Evolutionary conservation across 208 protist species (phyloP).

Genomic region (Acanthamoeba rhysodes): DNA sequence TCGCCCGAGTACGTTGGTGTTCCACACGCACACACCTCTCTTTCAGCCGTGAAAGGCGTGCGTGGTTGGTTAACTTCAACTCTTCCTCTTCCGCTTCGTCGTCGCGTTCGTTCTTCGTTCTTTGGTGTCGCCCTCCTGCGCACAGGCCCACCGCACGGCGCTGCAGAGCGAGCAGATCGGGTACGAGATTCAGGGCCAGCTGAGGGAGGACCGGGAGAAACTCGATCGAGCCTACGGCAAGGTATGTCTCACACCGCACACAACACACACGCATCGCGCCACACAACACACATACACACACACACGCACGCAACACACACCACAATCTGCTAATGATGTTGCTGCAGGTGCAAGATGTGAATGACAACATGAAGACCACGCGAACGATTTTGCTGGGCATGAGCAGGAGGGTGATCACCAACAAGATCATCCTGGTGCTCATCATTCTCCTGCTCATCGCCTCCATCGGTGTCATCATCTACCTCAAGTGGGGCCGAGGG

Average conservation of each 20-base stretch:
- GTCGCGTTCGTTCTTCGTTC: neutral
- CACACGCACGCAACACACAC: too few species aligned
- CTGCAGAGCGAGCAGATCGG: slow-evolving; percentile 65
- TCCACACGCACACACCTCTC: too few species aligned
- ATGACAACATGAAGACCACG: slow-evolving; percentile 63
- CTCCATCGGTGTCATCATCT: slow-evolving; percentile 44
- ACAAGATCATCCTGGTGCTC: slow-evolving; percentile 65
- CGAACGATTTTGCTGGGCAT: slow-evolving; percentile 36
- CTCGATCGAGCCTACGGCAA: slow-evolving; percentile 42
- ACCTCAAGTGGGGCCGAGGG: slow-evolving; percentile 38
- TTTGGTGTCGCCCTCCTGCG: neutral
- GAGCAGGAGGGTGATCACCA: slow-evolving; percentile 47
- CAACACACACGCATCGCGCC: neutral
- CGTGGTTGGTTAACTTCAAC: neutral
- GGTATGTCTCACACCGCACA: neutral
- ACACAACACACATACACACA: too few species aligned
- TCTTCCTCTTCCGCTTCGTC: neutral
- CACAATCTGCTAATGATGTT: neutral
- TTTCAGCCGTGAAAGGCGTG: too few species aligned
- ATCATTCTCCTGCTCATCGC: slow-evolving; percentile 45
- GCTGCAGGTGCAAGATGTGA: slow-evolving; percentile 18
- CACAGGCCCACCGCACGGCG: slow-evolving; percentile 39
- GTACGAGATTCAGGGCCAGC: slow-evolving; percentile 17
- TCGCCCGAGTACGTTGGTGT: slow-evolving; percentile 1
- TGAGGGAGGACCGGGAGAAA: slow-evolving; percentile 7